These are phyloP conservation scores for Begonia peltatifolia DNA, from an alignment of 306 rosid species.

Conservation along the genomic window DNA sequence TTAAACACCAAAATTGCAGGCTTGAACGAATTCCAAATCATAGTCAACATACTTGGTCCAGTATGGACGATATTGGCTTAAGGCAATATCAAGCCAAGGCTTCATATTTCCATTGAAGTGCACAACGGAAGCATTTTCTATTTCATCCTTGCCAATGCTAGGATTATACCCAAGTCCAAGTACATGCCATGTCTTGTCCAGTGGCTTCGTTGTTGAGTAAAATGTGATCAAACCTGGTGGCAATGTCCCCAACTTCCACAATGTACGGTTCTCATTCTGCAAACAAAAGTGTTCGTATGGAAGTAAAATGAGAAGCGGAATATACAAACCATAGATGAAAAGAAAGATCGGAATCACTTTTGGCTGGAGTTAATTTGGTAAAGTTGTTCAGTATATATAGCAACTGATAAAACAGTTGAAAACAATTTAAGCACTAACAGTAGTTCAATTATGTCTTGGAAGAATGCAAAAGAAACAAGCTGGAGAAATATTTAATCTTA, in stretches of 20 bases:
- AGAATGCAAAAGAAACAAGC: background rate
- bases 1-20: slow-evolving; percentile 8
- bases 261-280: slow-evolving; percentile 9
- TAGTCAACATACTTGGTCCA: slow-evolving; percentile 7
- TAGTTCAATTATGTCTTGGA: background rate
- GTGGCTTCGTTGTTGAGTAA: slow-evolving; percentile 8
- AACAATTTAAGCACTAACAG: background rate
- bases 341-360: no score
- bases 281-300: background rate
- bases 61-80: slow-evolving; percentile 1
- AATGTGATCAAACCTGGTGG: slow-evolving; percentile 10
- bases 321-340: no score
- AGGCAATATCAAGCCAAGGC: slow-evolving; percentile 9
- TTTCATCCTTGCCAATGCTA: slow-evolving; percentile 6
- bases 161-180: slow-evolving; percentile 11
- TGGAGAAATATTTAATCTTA: background rate
- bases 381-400: no score
- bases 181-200: slow-evolving; percentile 6
- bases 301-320: no score
- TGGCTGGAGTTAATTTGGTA: no score
- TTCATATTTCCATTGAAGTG: slow-evolving; percentile 12
- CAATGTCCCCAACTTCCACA: slow-evolving; percentile 10
- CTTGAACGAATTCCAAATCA: slow-evolving; percentile 3
- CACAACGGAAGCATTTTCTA: slow-evolving; percentile 6
- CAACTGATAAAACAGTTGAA: background rate